Base-by-base conservation (phyloP, 2,329 filamentous ascomycete genomes). In the Nannizziopsis arthrosporioides region DNA sequence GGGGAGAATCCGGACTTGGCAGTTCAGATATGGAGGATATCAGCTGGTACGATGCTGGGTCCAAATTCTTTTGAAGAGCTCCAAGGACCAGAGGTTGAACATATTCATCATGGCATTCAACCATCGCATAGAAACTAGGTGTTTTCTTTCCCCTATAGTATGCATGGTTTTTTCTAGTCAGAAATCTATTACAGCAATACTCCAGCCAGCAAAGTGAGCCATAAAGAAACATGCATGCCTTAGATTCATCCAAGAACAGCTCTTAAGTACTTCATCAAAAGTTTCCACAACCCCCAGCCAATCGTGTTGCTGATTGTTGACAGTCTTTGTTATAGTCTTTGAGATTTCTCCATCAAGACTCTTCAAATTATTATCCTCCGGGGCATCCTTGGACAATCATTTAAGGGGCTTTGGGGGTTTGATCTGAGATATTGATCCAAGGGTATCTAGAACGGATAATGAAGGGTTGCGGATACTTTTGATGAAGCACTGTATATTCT, bases 41-140 rank as follows among this genome's bases (percentile, higher is more conserved):
- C 42, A 82, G 63, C 22, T 76, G 73, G 61, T 78, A 78, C 1
- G 68, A 64, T 2, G 66, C 66, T 14, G 68, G 53, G 0, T 82
- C 77, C 5, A 92, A 71, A 18, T 77, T 68, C 3, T 75, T 70
- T 43, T 77, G 62, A 17, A 96, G 69, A n/a, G 88, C 85, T 15
- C 76, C 70, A 41, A 88, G 65, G 51, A 96, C 82, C 35, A 96
- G 76, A 1, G 86, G 86, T 60, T 95, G 86, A 7, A 96, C 86
- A 62, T 96, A 98, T 39, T 74, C 62, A 62, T 95, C 88, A 58
- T 88, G 85, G 65, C 94, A 95, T 60, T 87, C 76, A 58, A 95
- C 72, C 44, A 90, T 65, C 44, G 85, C 85, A 66, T 85, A 81
- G 54, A 87, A 65, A 36, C 69, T 65, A 31, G 52, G 48, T 17